These are phyloP conservation scores for Haematococcus lacustris DNA, from an alignment of 139 green algal species.

Conservation along the genomic window DNA sequence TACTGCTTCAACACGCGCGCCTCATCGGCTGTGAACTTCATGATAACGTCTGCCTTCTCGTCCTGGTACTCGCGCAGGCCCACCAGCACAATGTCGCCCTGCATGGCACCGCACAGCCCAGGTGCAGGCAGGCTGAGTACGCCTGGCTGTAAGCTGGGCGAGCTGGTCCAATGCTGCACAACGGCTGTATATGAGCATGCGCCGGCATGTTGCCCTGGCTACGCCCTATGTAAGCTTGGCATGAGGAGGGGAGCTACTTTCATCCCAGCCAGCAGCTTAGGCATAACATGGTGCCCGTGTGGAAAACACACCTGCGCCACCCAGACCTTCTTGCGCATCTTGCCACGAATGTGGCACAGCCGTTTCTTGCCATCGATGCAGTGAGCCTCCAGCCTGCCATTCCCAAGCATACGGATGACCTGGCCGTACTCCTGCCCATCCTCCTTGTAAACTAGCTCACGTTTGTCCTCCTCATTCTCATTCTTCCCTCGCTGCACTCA, in stretches of 20 bases:
- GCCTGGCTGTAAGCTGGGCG: too few species aligned
- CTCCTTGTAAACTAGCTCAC: constrained; percentile 99
- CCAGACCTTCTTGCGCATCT: constrained; percentile 99
- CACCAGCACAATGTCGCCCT: constrained; percentile 95
- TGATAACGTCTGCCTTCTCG: constrained; percentile 98
- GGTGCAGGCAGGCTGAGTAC: too few species aligned
- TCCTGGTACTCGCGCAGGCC: constrained; percentile 98
- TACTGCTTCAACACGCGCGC: constrained; percentile 83
- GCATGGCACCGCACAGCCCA: too few species aligned
- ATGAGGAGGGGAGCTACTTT: too few species aligned
- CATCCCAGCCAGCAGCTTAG: too few species aligned
- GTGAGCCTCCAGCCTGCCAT: constrained; percentile 92
- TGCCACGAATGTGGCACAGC: constrained; percentile 97
- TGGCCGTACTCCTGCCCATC: constrained; percentile 61
- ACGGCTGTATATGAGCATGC: too few species aligned
- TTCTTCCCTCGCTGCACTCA: constrained; percentile 68
- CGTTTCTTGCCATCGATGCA: constrained; percentile 98
- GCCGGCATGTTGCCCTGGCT: too few species aligned
- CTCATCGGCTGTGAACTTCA: constrained; percentile 82
- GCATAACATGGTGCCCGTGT: too few species aligned
- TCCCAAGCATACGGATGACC: constrained; percentile 97
- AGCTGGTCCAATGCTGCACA: too few species aligned
- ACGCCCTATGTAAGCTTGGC: too few species aligned
- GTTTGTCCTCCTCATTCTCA: constrained; percentile 88
- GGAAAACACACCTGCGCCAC: constrained; percentile 40